Evolutionary conservation across 306 rosid species (phyloP).

Genomic region (Sicyos edulis): DNA sequence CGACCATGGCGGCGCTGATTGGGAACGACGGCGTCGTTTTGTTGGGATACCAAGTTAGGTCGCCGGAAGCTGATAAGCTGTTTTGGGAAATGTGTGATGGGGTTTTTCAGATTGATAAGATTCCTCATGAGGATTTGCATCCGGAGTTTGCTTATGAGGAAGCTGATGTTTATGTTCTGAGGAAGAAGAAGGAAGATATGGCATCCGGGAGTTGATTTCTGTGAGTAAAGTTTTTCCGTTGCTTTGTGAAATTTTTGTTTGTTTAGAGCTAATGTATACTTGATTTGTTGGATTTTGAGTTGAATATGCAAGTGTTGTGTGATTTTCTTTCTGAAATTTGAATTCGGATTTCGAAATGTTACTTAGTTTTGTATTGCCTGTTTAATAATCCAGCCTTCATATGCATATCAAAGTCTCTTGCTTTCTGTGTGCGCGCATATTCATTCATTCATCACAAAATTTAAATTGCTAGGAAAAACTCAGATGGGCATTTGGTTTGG

Average conservation of each 20-base stretch:
- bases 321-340: neutral
- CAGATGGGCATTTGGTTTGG: neutral
- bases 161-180: conserved; percentile 52
- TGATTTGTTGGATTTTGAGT: neutral
- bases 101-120: conserved; percentile 42
- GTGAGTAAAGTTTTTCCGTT: neutral
- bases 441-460: neutral
- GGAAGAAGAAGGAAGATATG: conserved; percentile 42
- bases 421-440: neutral
- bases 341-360: neutral
- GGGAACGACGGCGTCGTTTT: conserved; percentile 56
- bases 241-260: neutral
- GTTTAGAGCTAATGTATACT: neutral
- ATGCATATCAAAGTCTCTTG: neutral
- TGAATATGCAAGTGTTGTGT: conserved; percentile 7
- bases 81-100: conserved; percentile 61
- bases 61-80: conserved; percentile 57
- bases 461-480: neutral
- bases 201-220: neutral
- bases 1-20: conserved; percentile 56
- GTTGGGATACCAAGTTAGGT: conserved; percentile 75
- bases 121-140: conserved; percentile 66
- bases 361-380: neutral
- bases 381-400: neutral
- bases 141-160: conserved; percentile 76